Evolutionary conservation across 139 green algal genomes (phyloP), one percentile per base, ranked within the genome.

Genomic region (Volvox africanus): DNA sequence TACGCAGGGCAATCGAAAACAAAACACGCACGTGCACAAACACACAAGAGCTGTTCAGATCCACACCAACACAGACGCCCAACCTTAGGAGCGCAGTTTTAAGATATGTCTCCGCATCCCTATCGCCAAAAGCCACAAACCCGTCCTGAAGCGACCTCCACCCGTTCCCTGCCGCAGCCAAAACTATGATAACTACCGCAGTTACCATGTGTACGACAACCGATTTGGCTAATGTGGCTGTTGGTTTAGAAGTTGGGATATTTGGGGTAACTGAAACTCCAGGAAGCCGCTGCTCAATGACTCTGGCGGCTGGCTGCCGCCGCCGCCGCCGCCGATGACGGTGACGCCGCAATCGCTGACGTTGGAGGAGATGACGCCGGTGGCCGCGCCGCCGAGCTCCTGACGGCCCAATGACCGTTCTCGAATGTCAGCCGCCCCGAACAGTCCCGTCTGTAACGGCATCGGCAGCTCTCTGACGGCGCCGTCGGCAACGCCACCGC

Each of bases 261-360:
- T 55, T 37, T 61, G 50, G 11, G 86, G 69, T 44, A 90, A 44
- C 21, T 84, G 73, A n/a, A 44, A 36, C 9, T 90, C 86, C 2
- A 83, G 19, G 12, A 55, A 84, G 50, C 86, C 86, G 30, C 73
- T 83, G 86, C 86, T 90, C 2, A 84, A 9, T 36, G 86, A 35
- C 0, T 89, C 85, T 17, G 37, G 62, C 1, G 37, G 65, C 13
- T 26, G 37, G 84, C 81, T 30, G 55, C 82, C 30, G 61, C 24
- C 65, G 24, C 82, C 61, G 61, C 62, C 62, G 62, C 19, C 62
- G 19, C 24, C 65, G 24, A 73, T 12, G 44, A 18, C 28, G 19
- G 55, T 50, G 55, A 26, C 32, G 28, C 78, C 78, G 35, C 36
- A 67, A 44, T 62, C 81, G 61, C 50, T 73, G 50, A 61, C 81